These are phyloP conservation scores for Candolleomyces eurysporus DNA, from an alignment of 768 basidiomycete genomes.

Conservation along the genomic window DNA sequence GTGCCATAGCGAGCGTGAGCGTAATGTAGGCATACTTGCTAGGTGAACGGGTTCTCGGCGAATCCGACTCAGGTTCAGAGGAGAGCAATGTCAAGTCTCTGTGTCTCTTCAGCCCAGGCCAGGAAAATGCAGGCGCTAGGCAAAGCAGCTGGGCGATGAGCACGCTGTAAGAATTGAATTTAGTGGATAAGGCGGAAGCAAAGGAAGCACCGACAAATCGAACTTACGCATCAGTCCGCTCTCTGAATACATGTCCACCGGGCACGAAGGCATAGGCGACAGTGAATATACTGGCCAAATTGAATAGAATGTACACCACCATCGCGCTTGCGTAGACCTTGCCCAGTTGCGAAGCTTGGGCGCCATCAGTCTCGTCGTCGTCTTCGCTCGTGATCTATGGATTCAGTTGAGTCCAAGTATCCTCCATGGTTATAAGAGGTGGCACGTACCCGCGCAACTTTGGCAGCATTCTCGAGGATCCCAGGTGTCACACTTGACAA, in stretches of 20 bases:
- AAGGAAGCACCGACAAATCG: background rate
- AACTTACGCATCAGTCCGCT: conserved; percentile 71
- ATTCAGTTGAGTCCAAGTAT: no score
- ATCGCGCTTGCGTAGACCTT: conserved; percentile 56
- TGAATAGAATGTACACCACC: conserved; percentile 58
- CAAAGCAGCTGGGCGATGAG: conserved; percentile 48
- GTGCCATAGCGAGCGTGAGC: conserved; percentile 39
- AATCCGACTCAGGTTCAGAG: conserved; percentile 1
- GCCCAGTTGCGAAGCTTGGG: conserved; percentile 33
- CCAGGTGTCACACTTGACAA: conserved; percentile 61
- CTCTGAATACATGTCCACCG: conserved; percentile 69
- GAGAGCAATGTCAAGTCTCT: background rate
- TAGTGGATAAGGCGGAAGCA: background rate
- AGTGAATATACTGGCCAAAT: conserved; percentile 74
- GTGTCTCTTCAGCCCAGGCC: background rate
- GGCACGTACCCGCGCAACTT: conserved; percentile 11
- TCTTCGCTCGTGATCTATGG: background rate
- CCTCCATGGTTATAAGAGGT: no score
- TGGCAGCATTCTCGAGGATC: conserved; percentile 48
- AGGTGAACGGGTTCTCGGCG: conserved; percentile 10
- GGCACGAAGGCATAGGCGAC: conserved; percentile 92
- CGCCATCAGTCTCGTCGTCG: background rate
- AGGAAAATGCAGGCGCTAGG: conserved; percentile 38
- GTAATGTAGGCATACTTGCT: conserved; percentile 28
- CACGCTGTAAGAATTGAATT: conserved; percentile 38